phyloP scores from a whole-genome alignment of 495 filamentous ascomycete genomes.

The Xylaria acuta region DNA sequence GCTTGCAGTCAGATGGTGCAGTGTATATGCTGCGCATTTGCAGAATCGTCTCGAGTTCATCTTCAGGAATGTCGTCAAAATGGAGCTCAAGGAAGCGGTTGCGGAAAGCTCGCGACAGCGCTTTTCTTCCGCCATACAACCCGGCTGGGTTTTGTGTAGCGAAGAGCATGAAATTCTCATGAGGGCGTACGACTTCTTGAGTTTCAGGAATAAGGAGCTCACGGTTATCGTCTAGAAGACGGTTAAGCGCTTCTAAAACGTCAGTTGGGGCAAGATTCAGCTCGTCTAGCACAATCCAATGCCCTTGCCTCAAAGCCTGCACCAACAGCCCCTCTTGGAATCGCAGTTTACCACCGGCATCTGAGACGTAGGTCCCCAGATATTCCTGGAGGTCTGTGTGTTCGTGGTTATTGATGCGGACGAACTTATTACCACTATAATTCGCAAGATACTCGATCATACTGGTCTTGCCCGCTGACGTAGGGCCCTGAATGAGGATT shows the following conservation, averaged over 20 bases:
- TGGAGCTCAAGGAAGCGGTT: slow-evolving; percentile 97
- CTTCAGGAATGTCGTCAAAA: slow-evolving; percentile 96
- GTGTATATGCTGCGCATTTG: slow-evolving; percentile 83
- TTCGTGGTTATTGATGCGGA: slow-evolving; percentile 99
- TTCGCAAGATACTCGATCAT: slow-evolving; percentile 99
- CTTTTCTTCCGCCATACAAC: slow-evolving; percentile 92
- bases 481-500: slow-evolving; percentile 95
- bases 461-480: slow-evolving; percentile 95
- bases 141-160: slow-evolving; percentile 99
- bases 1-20: slow-evolving; percentile 86
- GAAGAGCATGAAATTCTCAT: slow-evolving; percentile 96
- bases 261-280: slow-evolving; percentile 96
- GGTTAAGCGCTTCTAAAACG: slow-evolving; percentile 93
- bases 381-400: slow-evolving; percentile 99
- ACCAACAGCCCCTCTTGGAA: slow-evolving; percentile 97
- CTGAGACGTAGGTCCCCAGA: slow-evolving; percentile 90
- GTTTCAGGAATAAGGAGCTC: slow-evolving; percentile 97
- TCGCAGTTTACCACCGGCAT: slow-evolving; percentile 76
- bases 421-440: slow-evolving; percentile 93
- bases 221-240: slow-evolving; percentile 95
- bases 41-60: slow-evolving; percentile 91
- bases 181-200: slow-evolving; percentile 88
- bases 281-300: slow-evolving; percentile 98
- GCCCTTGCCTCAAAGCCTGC: slow-evolving; percentile 86
- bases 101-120: slow-evolving; percentile 89